Evolutionary conservation across 148 eudicot genomes (phyloP).

Genomic region (Oxyria digyna): DNA sequence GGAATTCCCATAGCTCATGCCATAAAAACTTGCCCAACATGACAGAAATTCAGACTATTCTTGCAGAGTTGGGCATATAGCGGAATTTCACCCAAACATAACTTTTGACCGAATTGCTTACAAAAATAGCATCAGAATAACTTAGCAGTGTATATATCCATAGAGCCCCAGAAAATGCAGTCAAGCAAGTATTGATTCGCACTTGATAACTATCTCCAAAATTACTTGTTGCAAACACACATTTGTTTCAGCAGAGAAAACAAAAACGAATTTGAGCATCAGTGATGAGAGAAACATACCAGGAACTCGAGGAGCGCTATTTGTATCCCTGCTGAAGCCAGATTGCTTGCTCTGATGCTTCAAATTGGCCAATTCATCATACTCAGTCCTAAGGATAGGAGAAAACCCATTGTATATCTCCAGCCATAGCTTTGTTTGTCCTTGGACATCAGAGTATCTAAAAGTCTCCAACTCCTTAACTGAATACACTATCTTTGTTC

Average conservation of each 20-base stretch:
- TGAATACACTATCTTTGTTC: slow-evolving; percentile 19
- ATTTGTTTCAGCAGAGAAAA: neutral
- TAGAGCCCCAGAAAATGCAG: neutral
- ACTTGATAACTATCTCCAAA: neutral
- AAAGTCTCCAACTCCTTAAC: slow-evolving; percentile 29
- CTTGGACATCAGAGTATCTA: slow-evolving; percentile 30
- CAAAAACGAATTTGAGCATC: neutral
- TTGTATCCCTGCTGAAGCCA: slow-evolving; percentile 21
- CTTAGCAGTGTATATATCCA: neutral
- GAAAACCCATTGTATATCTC: slow-evolving; percentile 28
- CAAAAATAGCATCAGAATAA: too few species aligned
- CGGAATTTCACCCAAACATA: slow-evolving; percentile 28
- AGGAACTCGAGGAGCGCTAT: too few species aligned
- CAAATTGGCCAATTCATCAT: slow-evolving; percentile 32
- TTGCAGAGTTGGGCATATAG: slow-evolving; percentile 30
- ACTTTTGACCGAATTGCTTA: too few species aligned
- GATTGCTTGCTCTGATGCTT: slow-evolving; percentile 20
- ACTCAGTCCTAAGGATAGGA: slow-evolving; percentile 27
- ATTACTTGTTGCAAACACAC: neutral
- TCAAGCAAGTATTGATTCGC: neutral
- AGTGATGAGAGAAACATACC: slow-evolving; percentile 24
- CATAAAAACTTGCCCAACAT: slow-evolving; percentile 10
- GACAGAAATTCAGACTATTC: slow-evolving; percentile 11
- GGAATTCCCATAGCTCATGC: neutral
- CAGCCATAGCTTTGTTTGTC: slow-evolving; percentile 39